Percentiles rank a stretch among this genome's conserved stretches.
phyloP scores from a whole-genome alignment of 768 basidiomycete genomes.

The Megacollybia marginata region DNA sequence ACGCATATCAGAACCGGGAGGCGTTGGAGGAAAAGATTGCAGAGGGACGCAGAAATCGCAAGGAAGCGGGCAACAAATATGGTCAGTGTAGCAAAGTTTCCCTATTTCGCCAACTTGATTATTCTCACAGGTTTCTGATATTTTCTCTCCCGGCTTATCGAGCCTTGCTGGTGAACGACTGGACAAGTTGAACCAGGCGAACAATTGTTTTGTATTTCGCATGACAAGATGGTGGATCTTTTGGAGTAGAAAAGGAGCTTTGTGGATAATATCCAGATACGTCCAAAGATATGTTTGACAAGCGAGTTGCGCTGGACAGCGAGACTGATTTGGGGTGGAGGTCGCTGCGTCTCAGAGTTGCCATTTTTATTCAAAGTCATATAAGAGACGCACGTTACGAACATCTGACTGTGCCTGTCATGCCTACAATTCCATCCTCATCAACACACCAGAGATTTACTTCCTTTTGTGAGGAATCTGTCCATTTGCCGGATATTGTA shows the following conservation, averaged over 20 bases:
- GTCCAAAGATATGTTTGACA: slow-evolving; percentile 92
- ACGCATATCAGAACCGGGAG: slow-evolving; percentile 81
- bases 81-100: slow-evolving; percentile 36
- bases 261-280: slow-evolving; percentile 44
- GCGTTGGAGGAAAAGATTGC: slow-evolving; percentile 80
- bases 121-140: slow-evolving; percentile 22
- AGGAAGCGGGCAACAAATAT: slow-evolving; percentile 90
- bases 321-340: no score
- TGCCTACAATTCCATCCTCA: slow-evolving; percentile 18
- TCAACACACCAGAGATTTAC: slow-evolving; percentile 34
- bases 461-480: slow-evolving; percentile 13
- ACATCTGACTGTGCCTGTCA: slow-evolving; percentile 39
- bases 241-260: slow-evolving; percentile 97
- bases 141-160: not conserved
- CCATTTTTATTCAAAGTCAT: no score
- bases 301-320: slow-evolving; percentile 79
- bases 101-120: not conserved
- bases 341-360: no score
- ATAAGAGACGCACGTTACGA: no score
- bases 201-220: slow-evolving; percentile 96
- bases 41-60: slow-evolving; percentile 73
- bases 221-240: slow-evolving; percentile 97
- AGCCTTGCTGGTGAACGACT: slow-evolving; percentile 46
- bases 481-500: slow-evolving; percentile 30
- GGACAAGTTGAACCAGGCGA: no score